Conservation (phyloP, 441 rosid genomes). For the Populus tomentosa region DNA sequence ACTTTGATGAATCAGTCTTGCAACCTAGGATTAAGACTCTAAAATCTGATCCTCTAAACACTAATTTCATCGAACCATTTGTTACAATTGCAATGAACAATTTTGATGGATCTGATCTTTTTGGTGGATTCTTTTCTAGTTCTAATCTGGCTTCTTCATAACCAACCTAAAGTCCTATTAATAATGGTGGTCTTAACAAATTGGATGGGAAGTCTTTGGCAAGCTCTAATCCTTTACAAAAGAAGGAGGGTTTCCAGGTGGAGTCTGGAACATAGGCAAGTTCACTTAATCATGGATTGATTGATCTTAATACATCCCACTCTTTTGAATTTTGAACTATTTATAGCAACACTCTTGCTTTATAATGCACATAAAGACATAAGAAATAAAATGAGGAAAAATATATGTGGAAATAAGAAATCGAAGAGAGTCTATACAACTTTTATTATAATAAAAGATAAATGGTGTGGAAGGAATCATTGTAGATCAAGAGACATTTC, state of each 20-base stretch:
- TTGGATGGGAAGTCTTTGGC: constrained; percentile 34
- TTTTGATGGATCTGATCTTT: constrained; percentile 81
- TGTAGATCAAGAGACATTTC: no score
- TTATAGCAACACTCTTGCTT: no score
- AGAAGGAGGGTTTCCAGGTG: constrained; percentile 63
- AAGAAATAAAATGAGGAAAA: no score
- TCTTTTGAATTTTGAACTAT: no score
- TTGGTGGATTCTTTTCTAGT: constrained; percentile 69
- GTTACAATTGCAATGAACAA: constrained; percentile 71
- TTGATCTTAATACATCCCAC: constrained; percentile 85
- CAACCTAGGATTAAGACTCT: constrained; percentile 41
- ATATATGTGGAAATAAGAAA: no score
- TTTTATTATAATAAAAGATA: no score
- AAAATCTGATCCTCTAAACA: constrained; percentile 30
- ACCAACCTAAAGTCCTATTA: constrained; percentile 34
- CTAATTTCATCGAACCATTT: constrained; percentile 68
- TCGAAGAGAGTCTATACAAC: no score
- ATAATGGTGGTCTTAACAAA: constrained; percentile 32
- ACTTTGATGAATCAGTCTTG: constrained; percentile 43
- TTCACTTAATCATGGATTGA: constrained; percentile 89
- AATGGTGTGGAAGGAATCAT: no score
- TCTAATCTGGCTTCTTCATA: constrained; percentile 41
- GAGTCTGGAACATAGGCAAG: constrained; percentile 96
- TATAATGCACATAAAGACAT: no score
- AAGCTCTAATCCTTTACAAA: constrained; percentile 34